Conservation (phyloP, 768 basidiomycete genomes). For the Suillus discolor region DNA sequence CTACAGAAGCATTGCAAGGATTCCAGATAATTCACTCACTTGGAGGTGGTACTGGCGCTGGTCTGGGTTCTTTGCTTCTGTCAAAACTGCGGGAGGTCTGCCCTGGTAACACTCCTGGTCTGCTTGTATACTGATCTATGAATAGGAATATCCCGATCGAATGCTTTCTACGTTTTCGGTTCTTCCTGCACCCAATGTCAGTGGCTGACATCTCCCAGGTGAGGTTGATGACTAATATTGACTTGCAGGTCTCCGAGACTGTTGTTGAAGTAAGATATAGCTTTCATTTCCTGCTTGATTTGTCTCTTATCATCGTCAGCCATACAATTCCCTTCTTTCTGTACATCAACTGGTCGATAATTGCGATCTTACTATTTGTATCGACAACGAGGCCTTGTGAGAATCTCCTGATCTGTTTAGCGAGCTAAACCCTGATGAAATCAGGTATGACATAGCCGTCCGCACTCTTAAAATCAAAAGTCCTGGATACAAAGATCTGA, state of each 20-base stretch:
- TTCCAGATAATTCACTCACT: conserved; percentile 90
- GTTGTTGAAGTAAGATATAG: conserved; percentile 49
- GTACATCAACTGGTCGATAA: conserved; percentile 90
- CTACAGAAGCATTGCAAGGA: conserved; percentile 86
- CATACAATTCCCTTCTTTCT: conserved; percentile 85
- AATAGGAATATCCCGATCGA: conserved; percentile 59
- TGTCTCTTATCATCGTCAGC: conserved; percentile 39
- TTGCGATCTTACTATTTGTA: conserved; percentile 79
- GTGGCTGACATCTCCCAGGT: conserved; percentile 12
- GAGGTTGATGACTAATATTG: conserved; percentile 16
- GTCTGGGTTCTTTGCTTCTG: conserved; percentile 78
- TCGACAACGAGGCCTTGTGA: conserved; percentile 87
- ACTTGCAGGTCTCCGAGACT: conserved; percentile 44
- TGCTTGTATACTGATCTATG: conserved; percentile 15
- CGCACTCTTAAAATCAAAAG: conserved; percentile 64
- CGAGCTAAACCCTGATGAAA: neutral
- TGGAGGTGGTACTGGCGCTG: conserved; percentile 90
- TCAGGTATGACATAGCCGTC: conserved; percentile 72
- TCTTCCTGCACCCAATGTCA: conserved; percentile 58
- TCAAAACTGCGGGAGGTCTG: conserved; percentile 80
- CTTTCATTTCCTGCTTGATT: neutral
- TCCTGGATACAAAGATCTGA: conserved; percentile 69
- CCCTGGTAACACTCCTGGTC: conserved; percentile 10
- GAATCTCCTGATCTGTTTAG: conserved; percentile 21
- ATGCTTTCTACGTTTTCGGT: conserved; percentile 56